phyloP scores from a whole-genome alignment of 176 grass and related monocot species.

The Phoenix dactylifera region DNA sequence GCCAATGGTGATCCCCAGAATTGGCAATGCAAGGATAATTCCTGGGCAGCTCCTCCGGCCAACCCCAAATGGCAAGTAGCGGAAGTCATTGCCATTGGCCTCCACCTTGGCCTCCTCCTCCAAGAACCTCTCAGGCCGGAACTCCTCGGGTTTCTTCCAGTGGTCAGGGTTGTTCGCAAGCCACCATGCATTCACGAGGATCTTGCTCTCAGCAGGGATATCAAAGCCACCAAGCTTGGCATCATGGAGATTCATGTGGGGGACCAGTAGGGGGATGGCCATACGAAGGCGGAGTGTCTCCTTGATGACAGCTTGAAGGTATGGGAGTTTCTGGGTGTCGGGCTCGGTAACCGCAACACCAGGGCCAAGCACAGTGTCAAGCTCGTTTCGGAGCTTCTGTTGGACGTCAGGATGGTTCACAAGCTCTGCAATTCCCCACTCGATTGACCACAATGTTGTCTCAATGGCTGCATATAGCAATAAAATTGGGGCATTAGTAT shows the following conservation, averaged over 20 bases:
- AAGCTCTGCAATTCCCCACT: slow-evolving; percentile 34
- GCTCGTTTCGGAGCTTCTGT: slow-evolving; percentile 50
- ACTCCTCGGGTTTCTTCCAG: slow-evolving; percentile 56
- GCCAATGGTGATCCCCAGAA: slow-evolving; percentile 69
- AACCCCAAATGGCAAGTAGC: slow-evolving; percentile 67
- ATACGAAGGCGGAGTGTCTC: slow-evolving; percentile 77
- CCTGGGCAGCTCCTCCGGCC: slow-evolving; percentile 69
- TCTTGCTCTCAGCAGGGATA: slow-evolving; percentile 71
- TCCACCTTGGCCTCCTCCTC: slow-evolving; percentile 77
- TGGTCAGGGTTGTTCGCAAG: slow-evolving; percentile 57
- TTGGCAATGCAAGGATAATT: slow-evolving; percentile 75
- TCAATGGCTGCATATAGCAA: slow-evolving; percentile 23
- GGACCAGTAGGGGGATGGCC: slow-evolving; percentile 72
- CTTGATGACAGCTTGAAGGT: slow-evolving; percentile 74
- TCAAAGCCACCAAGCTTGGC: slow-evolving; percentile 68
- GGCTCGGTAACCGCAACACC: slow-evolving; percentile 54
- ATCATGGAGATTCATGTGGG: slow-evolving; percentile 76
- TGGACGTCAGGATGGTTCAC: slow-evolving; percentile 37
- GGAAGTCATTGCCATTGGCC: slow-evolving; percentile 65
- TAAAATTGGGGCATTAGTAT: not conserved
- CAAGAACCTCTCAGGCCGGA: slow-evolving; percentile 64
- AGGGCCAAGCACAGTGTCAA: slow-evolving; percentile 38
- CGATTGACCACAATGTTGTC: slow-evolving; percentile 35
- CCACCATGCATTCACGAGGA: slow-evolving; percentile 82
- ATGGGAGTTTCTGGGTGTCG: slow-evolving; percentile 53